These are phyloP conservation scores for Arthrocladium fulminans DNA, from an alignment of 2,329 filamentous ascomycete genomes.

Conservation along the genomic window DNA sequence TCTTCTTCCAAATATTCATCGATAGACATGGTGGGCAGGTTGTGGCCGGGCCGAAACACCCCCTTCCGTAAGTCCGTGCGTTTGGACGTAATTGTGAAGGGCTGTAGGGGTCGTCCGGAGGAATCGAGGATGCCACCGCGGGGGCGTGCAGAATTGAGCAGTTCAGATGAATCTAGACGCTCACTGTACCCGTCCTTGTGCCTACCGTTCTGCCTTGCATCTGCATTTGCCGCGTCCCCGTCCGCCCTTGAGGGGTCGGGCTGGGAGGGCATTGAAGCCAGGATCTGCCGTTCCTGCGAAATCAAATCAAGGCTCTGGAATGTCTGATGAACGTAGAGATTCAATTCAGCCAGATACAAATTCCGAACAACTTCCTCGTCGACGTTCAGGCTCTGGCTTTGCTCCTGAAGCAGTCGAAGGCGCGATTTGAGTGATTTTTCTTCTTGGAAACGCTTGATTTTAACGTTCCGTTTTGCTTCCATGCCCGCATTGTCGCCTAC, in stretches of 20 bases:
- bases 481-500: constrained; percentile 55
- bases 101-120: constrained; percentile 76
- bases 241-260: too few species aligned
- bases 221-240: too few species aligned
- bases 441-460: constrained; percentile 74
- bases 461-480: constrained; percentile 64
- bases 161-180: constrained; percentile 59
- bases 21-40: constrained; percentile 92
- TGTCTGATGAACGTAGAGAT: constrained; percentile 64
- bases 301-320: constrained; percentile 84
- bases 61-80: constrained; percentile 66
- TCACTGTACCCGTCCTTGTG: constrained; percentile 55
- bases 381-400: constrained; percentile 17
- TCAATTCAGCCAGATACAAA: constrained; percentile 66
- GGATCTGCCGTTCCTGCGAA: constrained; percentile 72
- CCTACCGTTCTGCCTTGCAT: constrained; percentile 34
- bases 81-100: constrained; percentile 75
- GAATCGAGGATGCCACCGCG: constrained; percentile 65
- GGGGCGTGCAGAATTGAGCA: constrained; percentile 40
- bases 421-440: constrained; percentile 80
- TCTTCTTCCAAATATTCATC: constrained; percentile 97
- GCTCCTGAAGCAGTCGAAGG: constrained; percentile 35
- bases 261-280: constrained; percentile 59
- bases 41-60: constrained; percentile 86
- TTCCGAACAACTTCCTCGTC: constrained; percentile 80